These are phyloP conservation scores for Ascochyta rabiei DNA, from an alignment of 2,329 filamentous ascomycete genomes.

Conservation along the genomic window DNA sequence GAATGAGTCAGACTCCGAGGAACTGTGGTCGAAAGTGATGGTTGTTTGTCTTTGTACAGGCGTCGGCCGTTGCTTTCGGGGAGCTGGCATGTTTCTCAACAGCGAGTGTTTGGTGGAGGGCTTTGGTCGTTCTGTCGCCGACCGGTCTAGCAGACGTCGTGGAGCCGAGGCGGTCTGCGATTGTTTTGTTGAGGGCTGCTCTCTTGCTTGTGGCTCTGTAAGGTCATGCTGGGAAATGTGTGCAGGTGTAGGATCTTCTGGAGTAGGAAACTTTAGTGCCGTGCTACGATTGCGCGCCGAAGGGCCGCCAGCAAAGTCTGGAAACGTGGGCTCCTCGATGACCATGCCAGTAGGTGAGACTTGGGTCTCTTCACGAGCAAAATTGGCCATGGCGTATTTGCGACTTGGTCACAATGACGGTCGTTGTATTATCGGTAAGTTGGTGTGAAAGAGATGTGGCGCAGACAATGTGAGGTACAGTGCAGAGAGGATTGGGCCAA, in stretches of 20 bases:
- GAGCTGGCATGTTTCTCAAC: slow-evolving; percentile 24
- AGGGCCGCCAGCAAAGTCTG: slow-evolving; percentile 3
- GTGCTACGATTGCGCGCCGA: not conserved
- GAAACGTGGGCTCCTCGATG: slow-evolving; percentile 15
- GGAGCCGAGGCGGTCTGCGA: slow-evolving; percentile 7
- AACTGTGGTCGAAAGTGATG: slow-evolving; percentile 38
- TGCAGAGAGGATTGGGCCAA: not conserved
- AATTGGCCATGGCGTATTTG: slow-evolving; percentile 3
- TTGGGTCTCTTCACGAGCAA: not conserved
- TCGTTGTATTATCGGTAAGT: slow-evolving; percentile 1
- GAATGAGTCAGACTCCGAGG: slow-evolving; percentile 23
- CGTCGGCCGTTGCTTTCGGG: slow-evolving; percentile 16
- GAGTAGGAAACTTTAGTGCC: slow-evolving; percentile 7
- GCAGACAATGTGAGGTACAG: not conserved
- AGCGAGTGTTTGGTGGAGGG: slow-evolving; percentile 29
- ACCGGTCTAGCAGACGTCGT: slow-evolving; percentile 34
- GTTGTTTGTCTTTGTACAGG: slow-evolving; percentile 30
- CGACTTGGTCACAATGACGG: not conserved
- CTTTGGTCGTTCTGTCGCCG: slow-evolving; percentile 40
- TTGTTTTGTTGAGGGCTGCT: not conserved
- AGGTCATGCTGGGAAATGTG: slow-evolving; percentile 9
- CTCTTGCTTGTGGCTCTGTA: not conserved
- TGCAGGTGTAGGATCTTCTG: slow-evolving; percentile 2
- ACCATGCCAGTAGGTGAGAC: slow-evolving; percentile 14
- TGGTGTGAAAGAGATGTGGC: not conserved